Base-by-base conservation (phyloP, 495 filamentous ascomycete species). In the Penicillium diatomitis region DNA sequence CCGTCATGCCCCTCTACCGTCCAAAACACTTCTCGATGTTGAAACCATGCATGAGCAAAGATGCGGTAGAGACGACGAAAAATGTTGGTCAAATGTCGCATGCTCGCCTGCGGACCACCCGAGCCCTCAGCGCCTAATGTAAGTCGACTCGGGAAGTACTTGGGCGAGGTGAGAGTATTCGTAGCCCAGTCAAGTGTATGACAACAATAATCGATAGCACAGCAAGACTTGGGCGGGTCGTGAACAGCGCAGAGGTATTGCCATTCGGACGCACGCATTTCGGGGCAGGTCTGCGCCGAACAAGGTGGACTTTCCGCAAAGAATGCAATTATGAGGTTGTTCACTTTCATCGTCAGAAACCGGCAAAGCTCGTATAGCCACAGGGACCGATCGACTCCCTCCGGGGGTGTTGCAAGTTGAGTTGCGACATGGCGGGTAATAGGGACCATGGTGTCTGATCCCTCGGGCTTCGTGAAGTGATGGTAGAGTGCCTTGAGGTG, bases 211-310 rank as follows among this genome's bases (percentile, higher is more conserved):
- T 98, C 92, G 60, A 98, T 96, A 3, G 92, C 92, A 64, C 90
- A 96, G 73, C 92, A 98, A 52, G 80, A 79, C 68, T 97, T 96
- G 29, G 92, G 92, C 27, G 86, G 80, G 50, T 96, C 91, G 65
- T 97, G 94, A 0, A 97, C 94, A 36, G 92, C 92, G 73, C 92
- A 98, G 52, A 98, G 82, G 60, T 96, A 98, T 66, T 98, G 92
- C 92, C 92, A 98, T 71, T 98, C 92, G 42, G 83, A 87, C 3
- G 94, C 92, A 53, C 94, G 90, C 92, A 98, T 98, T 66, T 98
- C 94, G 32, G 90, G 87, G 61, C 92, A 98, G 4, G 94, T 95
- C 43, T 74, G 67, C 4, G 86, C 73, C 38, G 87, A 91, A 67
- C 92, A 98, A 6, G 90, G 83, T 4, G 90, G 90, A 46, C 74